Evolutionary conservation across 1,284 basidiomycete genomes (phyloP).

Genomic region (Naganishia liquefaciens): DNA sequence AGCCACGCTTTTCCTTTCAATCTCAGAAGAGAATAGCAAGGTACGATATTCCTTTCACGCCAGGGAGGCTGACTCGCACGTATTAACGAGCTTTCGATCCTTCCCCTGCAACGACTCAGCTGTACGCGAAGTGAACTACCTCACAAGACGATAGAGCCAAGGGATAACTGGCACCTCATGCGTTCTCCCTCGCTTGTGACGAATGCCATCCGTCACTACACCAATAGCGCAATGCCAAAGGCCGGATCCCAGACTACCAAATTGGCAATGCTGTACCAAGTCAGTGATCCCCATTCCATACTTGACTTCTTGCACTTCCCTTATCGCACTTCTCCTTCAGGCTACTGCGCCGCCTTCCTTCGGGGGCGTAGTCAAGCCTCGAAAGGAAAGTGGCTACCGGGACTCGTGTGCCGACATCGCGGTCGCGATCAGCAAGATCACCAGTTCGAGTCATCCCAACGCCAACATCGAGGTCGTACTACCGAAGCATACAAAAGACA

Average conservation of each 20-base stretch:
- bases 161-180: background rate
- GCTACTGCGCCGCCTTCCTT: slow-evolving; percentile 32
- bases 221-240: background rate
- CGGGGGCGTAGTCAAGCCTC: slow-evolving; percentile 41
- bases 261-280: slow-evolving; percentile 22
- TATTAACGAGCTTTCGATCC: too few species aligned
- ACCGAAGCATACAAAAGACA: background rate
- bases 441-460: background rate
- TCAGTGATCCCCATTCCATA: slow-evolving; percentile 1
- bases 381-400: slow-evolving; percentile 44
- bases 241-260: background rate
- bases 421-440: slow-evolving; percentile 34
- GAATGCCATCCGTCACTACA: slow-evolving; percentile 1
- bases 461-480: slow-evolving; percentile 8
- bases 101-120: too few species aligned
- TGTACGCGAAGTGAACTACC: too few species aligned
- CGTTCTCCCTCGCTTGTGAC: background rate
- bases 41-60: too few species aligned
- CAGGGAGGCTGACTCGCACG: too few species aligned
- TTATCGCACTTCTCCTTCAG: background rate
- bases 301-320: too few species aligned
- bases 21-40: too few species aligned
- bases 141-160: too few species aligned
- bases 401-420: slow-evolving; percentile 43
- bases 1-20: too few species aligned